Conservation (phyloP, 1,284 basidiomycete genomes). For the Ceratobasidium sp. region DNA sequence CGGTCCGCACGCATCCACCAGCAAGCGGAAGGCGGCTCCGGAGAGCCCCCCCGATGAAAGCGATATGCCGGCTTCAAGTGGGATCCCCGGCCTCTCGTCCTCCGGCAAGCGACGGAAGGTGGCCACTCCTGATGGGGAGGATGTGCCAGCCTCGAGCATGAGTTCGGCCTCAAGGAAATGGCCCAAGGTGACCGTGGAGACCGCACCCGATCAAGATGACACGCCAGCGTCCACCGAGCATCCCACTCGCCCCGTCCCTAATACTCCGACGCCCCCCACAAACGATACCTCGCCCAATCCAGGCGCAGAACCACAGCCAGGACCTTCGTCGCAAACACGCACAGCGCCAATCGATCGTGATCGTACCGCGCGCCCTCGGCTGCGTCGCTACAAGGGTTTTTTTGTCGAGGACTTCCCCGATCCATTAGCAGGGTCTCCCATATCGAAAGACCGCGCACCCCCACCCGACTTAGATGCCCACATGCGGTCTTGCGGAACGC, state of each 20-base stretch:
- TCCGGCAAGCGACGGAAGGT: background rate
- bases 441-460: background rate
- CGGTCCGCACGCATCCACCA: too few relatives aligned
- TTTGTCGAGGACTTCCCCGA: too few relatives aligned
- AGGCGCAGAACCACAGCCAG: background rate
- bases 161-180: background rate
- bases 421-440: constrained; percentile 2
- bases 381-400: background rate
- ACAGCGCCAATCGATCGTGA: background rate
- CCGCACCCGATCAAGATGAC: background rate
- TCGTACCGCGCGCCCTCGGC: too few relatives aligned
- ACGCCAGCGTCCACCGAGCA: too few relatives aligned
- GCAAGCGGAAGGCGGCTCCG: too few relatives aligned
- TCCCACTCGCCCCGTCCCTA: too few relatives aligned
- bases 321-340: background rate
- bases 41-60: background rate
- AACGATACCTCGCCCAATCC: background rate
- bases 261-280: background rate
- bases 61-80: background rate
- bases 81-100: background rate
- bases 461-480: constrained; percentile 7
- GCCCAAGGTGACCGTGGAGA: background rate
- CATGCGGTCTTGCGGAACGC: too few relatives aligned
- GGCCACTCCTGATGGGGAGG: background rate
- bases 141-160: background rate